Percentiles rank a stretch among this genome's conserved stretches.
Evolutionary conservation across 345 rosid species (phyloP).

Genomic region (Gynandropsis gynandra): DNA sequence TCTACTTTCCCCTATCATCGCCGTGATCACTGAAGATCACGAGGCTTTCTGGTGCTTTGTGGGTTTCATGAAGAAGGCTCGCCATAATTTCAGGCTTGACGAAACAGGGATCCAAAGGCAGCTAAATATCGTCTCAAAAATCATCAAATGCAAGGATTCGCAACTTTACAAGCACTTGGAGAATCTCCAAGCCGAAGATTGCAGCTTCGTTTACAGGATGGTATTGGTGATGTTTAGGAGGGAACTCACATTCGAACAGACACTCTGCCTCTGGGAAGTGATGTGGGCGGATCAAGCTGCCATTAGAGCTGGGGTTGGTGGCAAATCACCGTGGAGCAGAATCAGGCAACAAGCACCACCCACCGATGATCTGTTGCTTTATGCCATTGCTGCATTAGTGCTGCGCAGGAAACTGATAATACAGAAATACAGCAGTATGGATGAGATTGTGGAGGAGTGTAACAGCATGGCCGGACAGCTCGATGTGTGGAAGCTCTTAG

Average conservation of each 20-base stretch:
- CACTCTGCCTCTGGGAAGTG: conserved; percentile 94
- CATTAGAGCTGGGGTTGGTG: conserved; percentile 87
- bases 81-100: conserved; percentile 95
- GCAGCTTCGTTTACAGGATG: conserved; percentile 98
- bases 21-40: conserved; percentile 74
- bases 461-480: conserved; percentile 96
- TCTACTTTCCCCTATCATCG: conserved; percentile 74
- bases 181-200: conserved; percentile 92
- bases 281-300: conserved; percentile 99
- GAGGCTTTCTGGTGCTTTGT: conserved; percentile 98
- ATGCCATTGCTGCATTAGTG: conserved; percentile 91
- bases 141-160: conserved; percentile 85
- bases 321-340: conserved; percentile 89
- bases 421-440: conserved; percentile 94
- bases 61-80: conserved; percentile 93
- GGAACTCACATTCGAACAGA: conserved; percentile 88
- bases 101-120: conserved; percentile 93
- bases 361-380: conserved; percentile 84
- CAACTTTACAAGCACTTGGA: conserved; percentile 85
- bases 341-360: conserved; percentile 90
- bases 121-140: conserved; percentile 77
- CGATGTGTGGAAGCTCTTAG: conserved; percentile 93
- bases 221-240: conserved; percentile 90
- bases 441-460: conserved; percentile 94
- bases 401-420: conserved; percentile 84